Evolutionary conservation across 1,139 yeast species (phyloP), one percentile per base, ranked within the genome.

Genomic region (Suhomyces panamericanus): DNA sequence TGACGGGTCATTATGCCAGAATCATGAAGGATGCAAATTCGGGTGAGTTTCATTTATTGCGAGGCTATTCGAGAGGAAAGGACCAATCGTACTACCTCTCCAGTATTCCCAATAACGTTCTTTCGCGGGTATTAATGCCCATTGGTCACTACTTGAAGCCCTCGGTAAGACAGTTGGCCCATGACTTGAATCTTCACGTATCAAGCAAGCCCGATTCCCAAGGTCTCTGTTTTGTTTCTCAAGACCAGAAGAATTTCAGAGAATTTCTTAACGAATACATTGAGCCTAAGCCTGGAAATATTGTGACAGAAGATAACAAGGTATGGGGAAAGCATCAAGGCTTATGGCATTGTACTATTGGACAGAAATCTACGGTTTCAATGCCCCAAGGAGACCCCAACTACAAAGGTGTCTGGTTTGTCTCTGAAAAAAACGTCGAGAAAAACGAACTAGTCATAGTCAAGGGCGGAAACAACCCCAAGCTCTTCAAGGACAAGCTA

Each of bases 1-100:
- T 89, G 1, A 90, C 97, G 0, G 99, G 99, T 4, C 99, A 93
- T 62, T 93, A 93, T 63, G 83, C 96, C 0, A 69, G 93, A 44
- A 66, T 87, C 4, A 66, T 83, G 66, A 55, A 59, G 30, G 63
- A 64, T 47, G 46, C 54, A 0, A 39, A 48, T 1, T 54, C 67
- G 1, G 67, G 65, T 0, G 67, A 69, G 20, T 55, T 55, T 31
- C 83, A 79, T 52, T 62, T 91, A 15, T 62, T 86, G 35, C 67
- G 95, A 42, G 86, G 89, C 0, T 66, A 60, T 27, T 82, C 85
- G 53, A 66, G 60, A 26, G 69, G 68, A 13, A 95, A 95, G 58
- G 99, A 93, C 64, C 99, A 95, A 65, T 87, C 96, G 45, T 93
- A 89, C 59, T 93, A 91, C 60, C 67, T 95, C 15, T 83, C 96